A percentile compares a stretch with the other conserved stretches of the same genome.
These are phyloP conservation scores for Suhomyces xylopsoci DNA, from an alignment of 805 yeast species.

Conservation along the genomic window DNA sequence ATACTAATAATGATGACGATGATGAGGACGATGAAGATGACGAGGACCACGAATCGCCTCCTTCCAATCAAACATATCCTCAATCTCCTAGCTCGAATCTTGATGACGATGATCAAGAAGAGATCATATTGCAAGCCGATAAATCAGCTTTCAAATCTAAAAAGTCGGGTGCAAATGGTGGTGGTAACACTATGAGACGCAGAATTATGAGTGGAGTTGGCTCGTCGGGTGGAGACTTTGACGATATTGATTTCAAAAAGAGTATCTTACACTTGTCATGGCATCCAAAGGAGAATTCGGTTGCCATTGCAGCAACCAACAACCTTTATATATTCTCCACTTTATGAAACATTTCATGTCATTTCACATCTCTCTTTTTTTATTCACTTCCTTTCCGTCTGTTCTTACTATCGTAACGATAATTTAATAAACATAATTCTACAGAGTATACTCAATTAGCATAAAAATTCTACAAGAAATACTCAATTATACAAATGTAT, in stretches of 20 bases:
- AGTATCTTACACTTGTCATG: conserved; percentile 93
- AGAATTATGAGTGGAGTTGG: conserved; percentile 50
- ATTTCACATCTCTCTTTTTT: background rate
- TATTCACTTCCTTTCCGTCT: conserved; percentile 3
- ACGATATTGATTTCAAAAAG: conserved; percentile 88
- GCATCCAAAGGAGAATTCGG: conserved; percentile 96
- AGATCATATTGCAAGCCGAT: conserved; percentile 93
- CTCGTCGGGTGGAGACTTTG: conserved; percentile 58
- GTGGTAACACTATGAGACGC: conserved; percentile 39
- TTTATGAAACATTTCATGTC: conserved; percentile 29
- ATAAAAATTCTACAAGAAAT: background rate
- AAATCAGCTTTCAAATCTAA: conserved; percentile 90
- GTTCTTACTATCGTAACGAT: conserved; percentile 2
- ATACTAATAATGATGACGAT: conserved; percentile 39
- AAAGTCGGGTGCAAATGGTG: conserved; percentile 42
- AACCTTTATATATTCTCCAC: conserved; percentile 84
- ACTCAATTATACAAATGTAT: background rate
- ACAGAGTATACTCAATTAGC: background rate
- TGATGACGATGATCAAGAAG: conserved; percentile 41
- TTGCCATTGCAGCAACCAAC: conserved; percentile 98
- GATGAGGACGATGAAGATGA: conserved; percentile 26
- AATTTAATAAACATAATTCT: conserved; percentile 1
- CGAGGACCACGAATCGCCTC: conserved; percentile 27
- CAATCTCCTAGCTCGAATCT: conserved; percentile 32
- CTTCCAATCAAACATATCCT: conserved; percentile 22